phyloP scores from a whole-genome alignment of 2,329 filamentous ascomycete species.

The Fusarium begoniae region DNA sequence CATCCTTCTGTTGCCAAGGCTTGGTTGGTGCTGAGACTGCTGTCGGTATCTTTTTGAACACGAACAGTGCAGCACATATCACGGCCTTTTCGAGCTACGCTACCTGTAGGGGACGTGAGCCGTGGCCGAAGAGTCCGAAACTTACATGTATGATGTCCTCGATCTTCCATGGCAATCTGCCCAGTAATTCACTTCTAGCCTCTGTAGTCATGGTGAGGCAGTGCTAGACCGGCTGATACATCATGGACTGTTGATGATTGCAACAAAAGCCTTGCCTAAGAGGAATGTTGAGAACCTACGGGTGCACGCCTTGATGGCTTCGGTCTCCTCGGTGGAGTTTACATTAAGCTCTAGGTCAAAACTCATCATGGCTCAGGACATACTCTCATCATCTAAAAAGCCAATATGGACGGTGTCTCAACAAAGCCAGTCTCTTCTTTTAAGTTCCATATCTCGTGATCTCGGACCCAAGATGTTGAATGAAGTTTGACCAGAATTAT shows the following conservation, averaged over 20 bases:
- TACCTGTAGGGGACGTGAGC: background rate
- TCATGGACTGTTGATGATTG: background rate
- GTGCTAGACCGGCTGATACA: background rate
- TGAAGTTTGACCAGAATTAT: background rate
- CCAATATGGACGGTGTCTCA: background rate
- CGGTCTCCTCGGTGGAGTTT: background rate
- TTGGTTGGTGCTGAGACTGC: background rate
- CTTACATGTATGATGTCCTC: background rate
- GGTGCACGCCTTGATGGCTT: background rate
- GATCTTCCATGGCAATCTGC: background rate
- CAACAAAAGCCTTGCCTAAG: background rate
- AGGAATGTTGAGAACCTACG: background rate
- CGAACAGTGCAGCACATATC: background rate
- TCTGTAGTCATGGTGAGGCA: too few species aligned
- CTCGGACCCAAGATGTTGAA: background rate
- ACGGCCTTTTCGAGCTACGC: background rate
- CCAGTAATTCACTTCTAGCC: background rate
- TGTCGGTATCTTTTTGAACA: background rate
- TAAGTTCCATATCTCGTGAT: background rate
- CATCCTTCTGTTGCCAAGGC: background rate
- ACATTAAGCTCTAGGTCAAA: background rate
- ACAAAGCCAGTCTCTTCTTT: background rate
- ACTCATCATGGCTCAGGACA: background rate
- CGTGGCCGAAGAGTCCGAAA: background rate
- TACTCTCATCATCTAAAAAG: background rate